Evolutionary conservation across 257 asterid genomes (phyloP), one percentile per base, ranked within the genome.

Genomic region (Knoxia roxburghii): DNA sequence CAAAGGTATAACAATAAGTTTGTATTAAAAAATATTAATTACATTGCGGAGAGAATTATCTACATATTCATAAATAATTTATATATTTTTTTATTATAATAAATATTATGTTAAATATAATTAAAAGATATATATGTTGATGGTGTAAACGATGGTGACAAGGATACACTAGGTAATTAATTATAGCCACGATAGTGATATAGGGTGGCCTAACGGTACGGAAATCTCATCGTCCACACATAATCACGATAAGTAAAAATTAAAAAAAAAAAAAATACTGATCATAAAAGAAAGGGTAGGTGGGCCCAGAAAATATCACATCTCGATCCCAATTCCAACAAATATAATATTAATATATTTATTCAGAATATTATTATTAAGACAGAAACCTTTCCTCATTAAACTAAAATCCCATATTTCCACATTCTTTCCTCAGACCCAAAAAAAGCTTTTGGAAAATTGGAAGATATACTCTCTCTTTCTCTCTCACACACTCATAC

Each of bases 151-250:
- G 54, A 7, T 17, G 26, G 56, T 20, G 27, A 18, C 56, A 35
- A 60, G 54, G 27, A 68, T 48, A n/a, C 15, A 32, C 14, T 18
- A 23, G 37, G 50, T 53, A 27, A 43, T 40, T 13, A 37, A 3
- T 9, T 37, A 29, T 43, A 13, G 21, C 24, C 7, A 20, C 21
- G 27, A 72, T 64, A 15, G 65, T 37, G 67, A 56, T 24, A 18
- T 54, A 57, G 61, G 53, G 39, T 35, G 68, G 62, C 68, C 49
- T 33, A 72, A 35, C 68, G 48, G 76, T 65, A 72, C 76, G 76
- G 76, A 56, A 39, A 50, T 18, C 7, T 21, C 59, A 65, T 61
- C 55, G 3, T 57, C 72, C 76, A 72, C 76, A 54, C n/a, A 65
- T 46, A 46, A 23, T 57, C 15, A 32, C 37, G 41, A 65, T 48